phyloP scores from a whole-genome alignment of 495 filamentous ascomycete genomes.

The Alectoria sarmentosa region DNA sequence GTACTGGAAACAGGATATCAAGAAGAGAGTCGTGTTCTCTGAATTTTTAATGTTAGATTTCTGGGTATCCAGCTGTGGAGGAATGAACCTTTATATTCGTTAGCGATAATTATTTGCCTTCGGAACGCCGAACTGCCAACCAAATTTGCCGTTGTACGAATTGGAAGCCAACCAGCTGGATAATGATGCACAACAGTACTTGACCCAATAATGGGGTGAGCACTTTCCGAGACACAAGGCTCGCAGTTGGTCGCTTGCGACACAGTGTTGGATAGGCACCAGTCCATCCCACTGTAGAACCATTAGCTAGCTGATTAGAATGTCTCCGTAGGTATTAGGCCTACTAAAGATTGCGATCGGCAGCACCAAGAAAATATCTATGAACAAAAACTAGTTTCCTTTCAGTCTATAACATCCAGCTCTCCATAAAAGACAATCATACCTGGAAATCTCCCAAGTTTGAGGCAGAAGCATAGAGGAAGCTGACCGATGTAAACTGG shows the following conservation, averaged over 20 bases:
- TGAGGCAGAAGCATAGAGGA: conserved; percentile 89
- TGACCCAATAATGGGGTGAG: conserved; percentile 86
- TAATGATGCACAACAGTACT: conserved; percentile 70
- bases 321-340: conserved; percentile 26
- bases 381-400: conserved; percentile 67
- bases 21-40: conserved; percentile 83
- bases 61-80: conserved; percentile 64
- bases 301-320: conserved; percentile 17
- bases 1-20: conserved; percentile 91
- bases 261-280: conserved; percentile 72
- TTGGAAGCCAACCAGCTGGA: conserved; percentile 67
- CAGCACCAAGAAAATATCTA: conserved; percentile 86
- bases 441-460: conserved; percentile 97
- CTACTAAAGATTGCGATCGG: conserved; percentile 94
- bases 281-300: conserved; percentile 77
- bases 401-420: conserved; percentile 16
- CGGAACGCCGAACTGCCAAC: conserved; percentile 37
- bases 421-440: conserved; percentile 14
- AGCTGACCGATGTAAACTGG: conserved; percentile 98
- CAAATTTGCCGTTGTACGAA: conserved; percentile 70
- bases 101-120: conserved; percentile 8
- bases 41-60: conserved; percentile 83
- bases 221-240: conserved; percentile 89
- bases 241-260: conserved; percentile 82
- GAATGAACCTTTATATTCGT: conserved; percentile 56